phyloP scores from a whole-genome alignment of 768 basidiomycete genomes.

The Boletus speciosus region DNA sequence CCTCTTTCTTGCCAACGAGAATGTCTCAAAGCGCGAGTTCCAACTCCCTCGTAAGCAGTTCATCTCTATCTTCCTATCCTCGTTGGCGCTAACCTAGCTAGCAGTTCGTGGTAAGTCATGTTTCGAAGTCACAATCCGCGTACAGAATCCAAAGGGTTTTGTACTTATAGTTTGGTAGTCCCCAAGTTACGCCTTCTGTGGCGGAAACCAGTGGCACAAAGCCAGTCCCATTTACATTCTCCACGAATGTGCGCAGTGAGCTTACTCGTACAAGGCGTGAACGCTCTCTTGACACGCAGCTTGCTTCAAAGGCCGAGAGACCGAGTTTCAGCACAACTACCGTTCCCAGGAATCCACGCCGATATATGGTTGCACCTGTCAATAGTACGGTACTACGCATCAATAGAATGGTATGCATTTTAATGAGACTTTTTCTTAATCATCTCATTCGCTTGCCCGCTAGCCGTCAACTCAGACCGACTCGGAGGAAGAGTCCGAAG shows the following conservation, averaged over 20 bases:
- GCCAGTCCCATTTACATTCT: slow-evolving; percentile 6
- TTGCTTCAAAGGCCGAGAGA: not conserved
- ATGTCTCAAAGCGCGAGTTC: not conserved
- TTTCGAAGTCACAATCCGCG: not conserved
- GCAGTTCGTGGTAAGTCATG: slow-evolving; percentile 7
- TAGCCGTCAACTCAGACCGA: not conserved
- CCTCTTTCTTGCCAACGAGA: too few relatives aligned
- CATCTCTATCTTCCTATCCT: not conserved
- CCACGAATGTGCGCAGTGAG: not conserved
- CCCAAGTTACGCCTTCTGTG: not conserved
- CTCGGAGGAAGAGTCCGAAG: not conserved
- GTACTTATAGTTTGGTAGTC: slow-evolving; percentile 6
- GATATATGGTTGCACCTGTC: not conserved
- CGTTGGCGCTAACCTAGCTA: not conserved
- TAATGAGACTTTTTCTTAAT: not conserved
- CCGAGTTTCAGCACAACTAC: not conserved
- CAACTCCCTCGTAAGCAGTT: not conserved
- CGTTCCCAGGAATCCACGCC: not conserved
- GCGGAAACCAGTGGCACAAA: not conserved
- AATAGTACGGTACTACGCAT: too few relatives aligned
- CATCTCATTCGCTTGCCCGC: not conserved
- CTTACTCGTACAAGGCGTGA: not conserved
- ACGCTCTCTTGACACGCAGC: not conserved
- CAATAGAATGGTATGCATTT: too few relatives aligned
- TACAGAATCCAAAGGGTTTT: not conserved